Evolutionary conservation across 2,329 filamentous ascomycete genomes (phyloP).

Genomic region (Paraconiothyrium sp.): DNA sequence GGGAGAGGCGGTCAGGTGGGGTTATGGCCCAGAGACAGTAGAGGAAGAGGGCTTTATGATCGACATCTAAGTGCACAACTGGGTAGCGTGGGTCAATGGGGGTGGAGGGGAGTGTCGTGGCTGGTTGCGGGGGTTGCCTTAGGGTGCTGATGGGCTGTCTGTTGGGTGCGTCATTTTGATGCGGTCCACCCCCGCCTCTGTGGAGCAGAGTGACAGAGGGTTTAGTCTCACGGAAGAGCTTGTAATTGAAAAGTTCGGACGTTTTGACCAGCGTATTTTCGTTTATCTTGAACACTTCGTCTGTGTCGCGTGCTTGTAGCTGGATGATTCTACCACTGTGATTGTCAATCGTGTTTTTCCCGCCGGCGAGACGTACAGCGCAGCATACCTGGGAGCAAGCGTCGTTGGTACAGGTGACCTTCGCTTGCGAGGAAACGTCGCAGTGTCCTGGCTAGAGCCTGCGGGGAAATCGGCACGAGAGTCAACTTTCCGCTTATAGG

Average conservation of each 20-base stretch:
- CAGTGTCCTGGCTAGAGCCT: background rate
- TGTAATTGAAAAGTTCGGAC: slow-evolving; percentile 8
- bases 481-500: background rate
- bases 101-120: background rate
- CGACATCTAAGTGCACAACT: background rate
- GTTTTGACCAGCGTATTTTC: background rate
- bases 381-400: background rate
- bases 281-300: slow-evolving; percentile 7
- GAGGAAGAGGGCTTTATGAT: slow-evolving; percentile 1
- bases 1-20: background rate
- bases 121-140: no score
- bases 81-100: background rate
- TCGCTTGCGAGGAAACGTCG: background rate
- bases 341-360: background rate
- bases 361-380: no score
- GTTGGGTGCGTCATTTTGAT: background rate
- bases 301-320: slow-evolving; percentile 5
- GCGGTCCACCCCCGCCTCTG: background rate
- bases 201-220: background rate
- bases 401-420: background rate
- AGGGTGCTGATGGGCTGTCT: background rate
- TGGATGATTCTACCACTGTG: background rate
- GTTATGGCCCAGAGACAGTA: slow-evolving; percentile 1
- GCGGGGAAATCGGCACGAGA: background rate
- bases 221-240: background rate